Percentiles rank a stretch among this genome's conserved stretches.
Evolutionary conservation across 257 asterid genomes (phyloP).

Genomic region (Fraxinus americana): DNA sequence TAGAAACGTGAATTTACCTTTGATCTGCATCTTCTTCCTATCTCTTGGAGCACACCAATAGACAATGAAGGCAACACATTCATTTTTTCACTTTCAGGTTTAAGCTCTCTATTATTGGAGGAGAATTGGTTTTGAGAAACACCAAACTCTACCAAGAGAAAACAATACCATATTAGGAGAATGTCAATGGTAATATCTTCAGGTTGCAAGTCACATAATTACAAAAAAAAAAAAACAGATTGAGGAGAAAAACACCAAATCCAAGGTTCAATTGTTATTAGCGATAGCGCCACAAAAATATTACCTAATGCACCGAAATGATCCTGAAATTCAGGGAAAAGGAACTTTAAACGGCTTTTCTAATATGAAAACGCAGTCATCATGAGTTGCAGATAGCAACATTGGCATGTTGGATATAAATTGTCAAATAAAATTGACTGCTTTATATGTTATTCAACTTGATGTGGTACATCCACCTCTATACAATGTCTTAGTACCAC

Average conservation of each 20-base stretch:
- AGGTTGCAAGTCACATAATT: constrained; percentile 1
- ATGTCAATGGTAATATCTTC: not conserved
- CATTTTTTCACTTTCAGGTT: constrained; percentile 57
- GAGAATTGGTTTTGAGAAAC: constrained; percentile 41
- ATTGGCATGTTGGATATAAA: not conserved
- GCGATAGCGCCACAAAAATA: not conserved
- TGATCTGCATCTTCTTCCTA: constrained; percentile 84
- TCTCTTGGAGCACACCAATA: constrained; percentile 80
- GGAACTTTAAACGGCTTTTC: not conserved
- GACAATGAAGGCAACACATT: constrained; percentile 56
- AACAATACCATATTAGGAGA: constrained; percentile 3
- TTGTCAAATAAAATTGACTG: not conserved
- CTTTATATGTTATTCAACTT: not conserved
- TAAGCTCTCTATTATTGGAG: constrained; percentile 49
- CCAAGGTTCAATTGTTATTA: not conserved
- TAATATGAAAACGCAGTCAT: not conserved
- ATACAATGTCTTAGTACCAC: not conserved
- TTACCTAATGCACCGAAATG: not conserved
- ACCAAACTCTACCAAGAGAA: constrained; percentile 44
- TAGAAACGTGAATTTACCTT: constrained; percentile 51
- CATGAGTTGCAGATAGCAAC: not conserved
- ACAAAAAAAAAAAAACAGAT: too few relatives aligned
- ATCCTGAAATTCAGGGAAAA: not conserved
- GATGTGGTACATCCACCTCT: not conserved
- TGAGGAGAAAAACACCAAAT: not conserved